These are phyloP conservation scores for Lodderomyces pseudojiufengensis DNA, from an alignment of 1,139 yeast genomes.

Conservation along the genomic window DNA sequence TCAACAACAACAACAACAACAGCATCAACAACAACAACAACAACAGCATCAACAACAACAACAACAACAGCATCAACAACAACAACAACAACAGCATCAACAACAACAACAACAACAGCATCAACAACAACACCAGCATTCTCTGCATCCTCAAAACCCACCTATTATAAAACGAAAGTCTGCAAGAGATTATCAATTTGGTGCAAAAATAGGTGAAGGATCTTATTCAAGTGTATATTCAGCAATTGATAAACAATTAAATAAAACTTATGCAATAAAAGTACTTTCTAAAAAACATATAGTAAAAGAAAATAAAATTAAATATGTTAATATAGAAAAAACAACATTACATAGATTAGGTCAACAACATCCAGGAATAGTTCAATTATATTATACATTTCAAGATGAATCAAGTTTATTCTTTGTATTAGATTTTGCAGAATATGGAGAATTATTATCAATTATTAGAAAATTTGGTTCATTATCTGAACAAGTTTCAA, in stretches of 20 bases:
- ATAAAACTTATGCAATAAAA: conserved; percentile 66
- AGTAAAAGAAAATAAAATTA: conserved; percentile 74
- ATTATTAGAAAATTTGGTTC: conserved; percentile 76
- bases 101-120: conserved; percentile 5
- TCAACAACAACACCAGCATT: conserved; percentile 3
- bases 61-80: too few relatives aligned
- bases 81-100: too few relatives aligned
- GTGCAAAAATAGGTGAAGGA: conserved; percentile 74
- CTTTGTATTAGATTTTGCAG: conserved; percentile 75
- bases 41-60: conserved; percentile 4
- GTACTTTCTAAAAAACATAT: conserved; percentile 71
- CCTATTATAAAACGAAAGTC: conserved; percentile 25
- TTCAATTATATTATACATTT: conserved; percentile 71
- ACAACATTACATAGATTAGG: conserved; percentile 70
- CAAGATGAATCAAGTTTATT: conserved; percentile 72
- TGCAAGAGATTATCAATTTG: conserved; percentile 68
- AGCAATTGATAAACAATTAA: conserved; percentile 58
- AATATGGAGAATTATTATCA: conserved; percentile 70
- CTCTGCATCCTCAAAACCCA: too few relatives aligned
- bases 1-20: conserved; percentile 4
- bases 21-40: conserved; percentile 2
- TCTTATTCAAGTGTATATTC: conserved; percentile 74
- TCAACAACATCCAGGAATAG: conserved; percentile 61
- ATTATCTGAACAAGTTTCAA: conserved; percentile 69
- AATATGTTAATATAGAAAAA: conserved; percentile 76